A percentile compares a stretch with the other conserved stretches of the same genome.
phyloP scores from a whole-genome alignment of 176 grass and related monocot genomes.

The Melocanna baccifera region DNA sequence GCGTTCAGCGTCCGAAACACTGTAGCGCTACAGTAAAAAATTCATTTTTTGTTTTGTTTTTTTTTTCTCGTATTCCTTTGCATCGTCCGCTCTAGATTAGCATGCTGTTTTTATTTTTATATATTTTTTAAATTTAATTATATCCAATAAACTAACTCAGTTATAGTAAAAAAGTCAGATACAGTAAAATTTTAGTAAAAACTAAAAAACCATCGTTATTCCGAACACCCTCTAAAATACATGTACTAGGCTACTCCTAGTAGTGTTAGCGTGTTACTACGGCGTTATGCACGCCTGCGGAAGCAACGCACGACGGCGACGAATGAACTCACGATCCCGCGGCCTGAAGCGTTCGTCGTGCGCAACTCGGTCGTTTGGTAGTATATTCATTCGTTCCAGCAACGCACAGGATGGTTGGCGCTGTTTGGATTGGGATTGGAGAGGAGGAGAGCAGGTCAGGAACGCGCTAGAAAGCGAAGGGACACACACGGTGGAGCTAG shows the following conservation, averaged over 20 bases:
- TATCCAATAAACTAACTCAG: too few relatives aligned
- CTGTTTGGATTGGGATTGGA: background rate
- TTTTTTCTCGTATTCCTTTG: too few relatives aligned
- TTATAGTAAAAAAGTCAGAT: too few relatives aligned
- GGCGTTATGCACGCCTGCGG: conserved; percentile 1
- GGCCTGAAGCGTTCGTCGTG: background rate
- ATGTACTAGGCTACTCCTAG: background rate
- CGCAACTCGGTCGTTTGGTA: background rate
- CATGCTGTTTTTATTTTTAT: too few relatives aligned
- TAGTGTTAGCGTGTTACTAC: background rate
- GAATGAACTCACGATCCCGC: conserved; percentile 12
- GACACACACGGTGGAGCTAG: conserved; percentile 16
- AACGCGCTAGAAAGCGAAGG: conserved; percentile 19
- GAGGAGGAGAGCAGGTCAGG: background rate
- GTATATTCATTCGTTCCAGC: background rate
- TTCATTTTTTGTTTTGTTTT: too few relatives aligned
- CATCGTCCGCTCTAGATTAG: too few relatives aligned
- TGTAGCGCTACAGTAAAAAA: too few relatives aligned
- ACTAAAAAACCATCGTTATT: too few relatives aligned
- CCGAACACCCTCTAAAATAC: too few relatives aligned
- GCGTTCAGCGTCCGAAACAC: too few relatives aligned
- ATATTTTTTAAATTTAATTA: too few relatives aligned
- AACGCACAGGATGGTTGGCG: background rate
- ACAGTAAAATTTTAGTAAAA: too few relatives aligned
- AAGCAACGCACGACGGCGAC: conserved; percentile 12